Percentiles rank a stretch among this genome's conserved stretches.
These are phyloP conservation scores for Plantago coronopus DNA, from an alignment of 305 asterid genomes.

Conservation along the genomic window DNA sequence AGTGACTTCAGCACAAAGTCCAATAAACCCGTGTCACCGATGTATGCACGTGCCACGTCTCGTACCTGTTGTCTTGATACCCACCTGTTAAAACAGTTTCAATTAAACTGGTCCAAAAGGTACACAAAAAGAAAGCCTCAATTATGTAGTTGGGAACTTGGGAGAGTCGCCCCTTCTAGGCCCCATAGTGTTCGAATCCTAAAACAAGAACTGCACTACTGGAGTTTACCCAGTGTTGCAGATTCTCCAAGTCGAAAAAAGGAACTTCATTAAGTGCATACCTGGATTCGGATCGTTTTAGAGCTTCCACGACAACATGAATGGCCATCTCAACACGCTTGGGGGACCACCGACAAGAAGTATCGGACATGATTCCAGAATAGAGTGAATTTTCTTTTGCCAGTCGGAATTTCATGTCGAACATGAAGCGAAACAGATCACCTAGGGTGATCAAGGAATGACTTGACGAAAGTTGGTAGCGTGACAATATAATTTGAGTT, in stretches of 20 bases:
- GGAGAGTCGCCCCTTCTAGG: no score
- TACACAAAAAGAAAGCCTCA: neutral
- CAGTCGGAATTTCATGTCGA: constrained; percentile 52
- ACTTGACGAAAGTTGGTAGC: constrained; percentile 66
- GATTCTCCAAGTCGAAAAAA: neutral
- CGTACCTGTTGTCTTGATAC: constrained; percentile 86
- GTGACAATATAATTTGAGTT: constrained; percentile 44
- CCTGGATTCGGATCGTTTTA: constrained; percentile 54
- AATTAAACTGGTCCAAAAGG: neutral
- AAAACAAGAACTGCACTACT: no score
- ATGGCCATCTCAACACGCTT: constrained; percentile 93
- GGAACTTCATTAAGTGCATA: neutral
- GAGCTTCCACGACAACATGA: constrained; percentile 75
- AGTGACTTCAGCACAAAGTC: constrained; percentile 91
- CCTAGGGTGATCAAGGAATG: constrained; percentile 57
- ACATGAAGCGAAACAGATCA: constrained; percentile 68
- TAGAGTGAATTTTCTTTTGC: constrained; percentile 53
- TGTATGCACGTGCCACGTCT: constrained; percentile 76
- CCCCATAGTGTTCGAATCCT: no score
- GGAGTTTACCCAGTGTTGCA: no score
- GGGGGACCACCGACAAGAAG: constrained; percentile 92
- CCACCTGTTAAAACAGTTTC: constrained; percentile 40
- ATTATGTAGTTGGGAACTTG: no score
- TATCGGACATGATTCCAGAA: constrained; percentile 60
- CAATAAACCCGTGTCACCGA: constrained; percentile 87